Base-by-base conservation (phyloP, 495 filamentous ascomycete species). In the Penicillium coffeae region DNA sequence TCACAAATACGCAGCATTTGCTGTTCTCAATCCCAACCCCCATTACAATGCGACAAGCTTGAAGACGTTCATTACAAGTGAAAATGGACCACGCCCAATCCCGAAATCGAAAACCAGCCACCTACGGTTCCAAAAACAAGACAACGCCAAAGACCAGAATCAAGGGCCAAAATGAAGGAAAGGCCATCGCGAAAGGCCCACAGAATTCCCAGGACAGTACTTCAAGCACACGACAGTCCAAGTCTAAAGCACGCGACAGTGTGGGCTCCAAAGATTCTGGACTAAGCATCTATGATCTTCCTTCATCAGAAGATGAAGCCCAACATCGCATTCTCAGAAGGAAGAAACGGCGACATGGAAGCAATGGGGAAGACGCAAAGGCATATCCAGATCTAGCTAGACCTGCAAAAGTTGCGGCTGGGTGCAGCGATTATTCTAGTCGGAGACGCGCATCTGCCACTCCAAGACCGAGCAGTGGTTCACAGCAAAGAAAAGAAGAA, bases 221-320 rank as follows among this genome's bases (percentile, higher is more conserved):
- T 18, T 5, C 5, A 37, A 4, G 6, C 38, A 21, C 14, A 18
- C 5, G 19, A 6, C 12, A 40, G 9, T 18, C 14, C n/a, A 21
- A 18, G 40, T 30, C n/a, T 39, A 15, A 22, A 15, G 21, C 45
- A 7, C 25, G n/a, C n/a, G n/a, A n/a, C n/a, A n/a, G n/a, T n/a
- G n/a, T n/a, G n/a, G n/a, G n/a, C n/a, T n/a, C n/a, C n/a, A n/a
- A n/a, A n/a, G 25, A 30, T 30, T 22, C 45, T 3, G 42, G 58
- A 9, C 21, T 34, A 9, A 48, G 42, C n/a, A 54, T 68, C n/a
- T 68, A 60, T 47, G 66, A 71, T 21, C 40, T 74, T 14, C 69
- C 70, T 4, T 65, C 69, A 8, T 72, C 71, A 37, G 63, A 68
- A 21, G 70, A 74, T 13, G 70, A 70, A 34, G 42, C 32, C 8